Base-by-base conservation (phyloP, 257 asterid species). In the Salvia rosmarinus region DNA sequence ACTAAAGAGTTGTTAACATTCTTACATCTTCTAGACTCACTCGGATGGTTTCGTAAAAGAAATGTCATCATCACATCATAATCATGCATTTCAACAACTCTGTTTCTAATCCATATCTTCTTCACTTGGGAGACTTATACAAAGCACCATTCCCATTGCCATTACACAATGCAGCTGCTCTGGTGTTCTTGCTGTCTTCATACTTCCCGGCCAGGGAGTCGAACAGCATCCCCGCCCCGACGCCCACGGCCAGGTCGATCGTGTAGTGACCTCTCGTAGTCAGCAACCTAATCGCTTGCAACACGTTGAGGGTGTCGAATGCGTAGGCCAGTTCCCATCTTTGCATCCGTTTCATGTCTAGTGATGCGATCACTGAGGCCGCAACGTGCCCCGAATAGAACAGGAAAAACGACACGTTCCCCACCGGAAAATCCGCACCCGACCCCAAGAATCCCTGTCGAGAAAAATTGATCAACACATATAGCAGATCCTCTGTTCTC, bases 181-280 rank as follows among this genome's bases (percentile, higher is more conserved):
- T 67, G 50, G 32, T n/a, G 72, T 73, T 86, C 90, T 73, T 89
- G 73, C 81, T 68, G 2, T 86, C 89, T 40, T 39, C 79, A 57
- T 92, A 92, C 67, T 85, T 83, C 50, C 95, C 96, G 2, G 98
- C 97, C 49, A 90, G 55, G 14, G 83, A 87, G 70, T 92, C 98
- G 70, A 88, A 92, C 60, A 92, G 54, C 1, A 92, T 70, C 5
- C 98, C 98, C 3, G 98, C 98, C 20, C 96, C 97, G 9, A 90
- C 83, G 0, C 98, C 97, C 0, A 87, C 97, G 0, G 87, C 93
- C 76, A 93, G 79, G 81, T 93, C 98, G 49, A 93, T 93, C 19
- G 97, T 93, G 86, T 93, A 93, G 77, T 93, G 98, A 3, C 98
- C 98, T 71, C 98, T 86, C 0, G 96, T 93, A 57, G 87, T 89